Evolutionary conservation across 2,329 filamentous ascomycete genomes (phyloP).

Genomic region (Phialophora macrospora): DNA sequence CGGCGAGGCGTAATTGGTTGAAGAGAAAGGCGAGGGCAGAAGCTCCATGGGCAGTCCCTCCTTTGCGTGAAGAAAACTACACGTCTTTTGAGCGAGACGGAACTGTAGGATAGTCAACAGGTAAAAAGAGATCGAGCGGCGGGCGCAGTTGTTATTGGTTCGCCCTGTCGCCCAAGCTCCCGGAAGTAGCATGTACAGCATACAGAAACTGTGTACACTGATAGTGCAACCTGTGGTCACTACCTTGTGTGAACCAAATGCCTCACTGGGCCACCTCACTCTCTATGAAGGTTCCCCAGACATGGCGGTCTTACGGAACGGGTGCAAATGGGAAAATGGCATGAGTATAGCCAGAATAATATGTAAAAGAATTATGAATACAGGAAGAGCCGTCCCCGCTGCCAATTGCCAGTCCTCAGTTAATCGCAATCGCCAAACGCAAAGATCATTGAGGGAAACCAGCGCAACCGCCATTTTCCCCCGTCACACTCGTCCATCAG

Average conservation of each 20-base stretch:
- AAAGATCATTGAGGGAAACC: neutral
- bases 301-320: neutral
- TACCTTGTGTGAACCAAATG: neutral
- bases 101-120: neutral
- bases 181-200: neutral
- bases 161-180: neutral
- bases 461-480: neutral
- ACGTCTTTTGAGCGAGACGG: neutral
- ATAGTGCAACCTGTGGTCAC: neutral
- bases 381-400: neutral
- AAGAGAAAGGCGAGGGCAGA: neutral
- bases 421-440: neutral
- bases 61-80: neutral
- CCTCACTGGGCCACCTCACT: neutral
- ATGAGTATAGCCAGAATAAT: neutral
- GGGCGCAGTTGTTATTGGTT: neutral
- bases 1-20: neutral
- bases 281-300: neutral
- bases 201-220: neutral
- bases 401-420: neutral
- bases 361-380: constrained; percentile 8
- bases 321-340: neutral
- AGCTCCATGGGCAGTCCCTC: neutral
- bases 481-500: neutral
- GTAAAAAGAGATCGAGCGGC: neutral